Conservation (phyloP, 345 rosid species). For the Eucalyptus paniculata region DNA sequence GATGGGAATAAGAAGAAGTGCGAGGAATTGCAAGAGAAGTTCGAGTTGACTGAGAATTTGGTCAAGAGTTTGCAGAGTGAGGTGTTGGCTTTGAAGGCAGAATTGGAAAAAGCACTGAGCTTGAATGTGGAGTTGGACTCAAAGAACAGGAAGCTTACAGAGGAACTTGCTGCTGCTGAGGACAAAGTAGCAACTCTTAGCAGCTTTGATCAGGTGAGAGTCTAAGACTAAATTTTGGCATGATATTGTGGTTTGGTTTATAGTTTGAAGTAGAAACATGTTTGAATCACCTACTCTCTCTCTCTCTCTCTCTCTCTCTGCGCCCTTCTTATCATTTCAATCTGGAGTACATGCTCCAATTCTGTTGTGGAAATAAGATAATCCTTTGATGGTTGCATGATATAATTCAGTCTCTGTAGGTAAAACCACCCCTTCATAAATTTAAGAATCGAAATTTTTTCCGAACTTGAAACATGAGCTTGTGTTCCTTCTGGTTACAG, state of each 20-base stretch:
- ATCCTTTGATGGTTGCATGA: background rate
- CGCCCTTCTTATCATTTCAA: background rate
- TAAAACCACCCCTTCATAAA: background rate
- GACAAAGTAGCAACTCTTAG: conserved; percentile 41
- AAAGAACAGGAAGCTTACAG: conserved; percentile 43
- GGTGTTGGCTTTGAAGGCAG: conserved; percentile 36
- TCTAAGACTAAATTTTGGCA: background rate
- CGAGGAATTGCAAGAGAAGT: conserved; percentile 43
- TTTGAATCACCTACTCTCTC: background rate
- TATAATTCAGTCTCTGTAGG: background rate
- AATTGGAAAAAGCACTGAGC: conserved; percentile 40
- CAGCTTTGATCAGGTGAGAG: conserved; percentile 22
- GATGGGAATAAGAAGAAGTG: conserved; percentile 10
- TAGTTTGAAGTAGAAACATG: background rate
- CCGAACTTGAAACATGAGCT: background rate
- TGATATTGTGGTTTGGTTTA: background rate
- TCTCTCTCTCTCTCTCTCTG: background rate
- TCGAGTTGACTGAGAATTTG: conserved; percentile 29
- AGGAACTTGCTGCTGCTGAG: conserved; percentile 56
- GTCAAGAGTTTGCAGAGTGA: conserved; percentile 49
- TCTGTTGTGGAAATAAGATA: background rate
- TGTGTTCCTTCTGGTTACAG: background rate
- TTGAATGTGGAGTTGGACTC: conserved; percentile 38
- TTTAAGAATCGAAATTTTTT: background rate
- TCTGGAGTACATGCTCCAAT: background rate